Percentiles rank a stretch among this genome's conserved stretches.
These are phyloP conservation scores for Rhizopogon sp. DNA, from an alignment of 768 basidiomycete species.

Conservation along the genomic window DNA sequence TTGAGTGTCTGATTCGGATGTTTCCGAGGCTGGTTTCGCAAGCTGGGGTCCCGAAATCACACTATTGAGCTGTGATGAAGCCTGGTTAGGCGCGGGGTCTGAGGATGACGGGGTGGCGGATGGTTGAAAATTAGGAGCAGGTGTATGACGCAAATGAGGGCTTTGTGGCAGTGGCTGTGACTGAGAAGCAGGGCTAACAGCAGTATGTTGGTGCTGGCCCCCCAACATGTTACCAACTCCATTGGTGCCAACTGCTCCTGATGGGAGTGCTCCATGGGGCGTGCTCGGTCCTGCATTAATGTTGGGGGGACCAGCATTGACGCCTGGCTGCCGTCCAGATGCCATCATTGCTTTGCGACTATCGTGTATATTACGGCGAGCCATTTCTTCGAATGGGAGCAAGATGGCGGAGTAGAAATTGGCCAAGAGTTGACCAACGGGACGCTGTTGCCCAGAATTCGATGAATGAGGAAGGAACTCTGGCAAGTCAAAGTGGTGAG, in stretches of 20 bases:
- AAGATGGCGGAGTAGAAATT: conserved; percentile 61
- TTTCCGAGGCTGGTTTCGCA: conserved; percentile 4
- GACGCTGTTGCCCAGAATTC: conserved; percentile 41
- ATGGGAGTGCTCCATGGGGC: conserved; percentile 7
- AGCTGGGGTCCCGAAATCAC: conserved; percentile 6
- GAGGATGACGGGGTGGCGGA: neutral
- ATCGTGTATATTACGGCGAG: conserved; percentile 57
- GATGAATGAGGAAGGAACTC: conserved; percentile 42
- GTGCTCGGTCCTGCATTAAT: conserved; percentile 14
- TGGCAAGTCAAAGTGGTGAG: conserved; percentile 56
- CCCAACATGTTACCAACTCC: conserved; percentile 17
- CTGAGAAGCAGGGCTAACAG: conserved; percentile 15
- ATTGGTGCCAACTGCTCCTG: conserved; percentile 15
- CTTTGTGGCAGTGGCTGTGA: conserved; percentile 27
- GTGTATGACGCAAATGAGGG: conserved; percentile 20
- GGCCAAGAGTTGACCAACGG: conserved; percentile 47
- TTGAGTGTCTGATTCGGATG: conserved; percentile 53
- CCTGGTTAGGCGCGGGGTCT: neutral
- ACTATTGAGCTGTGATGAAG: conserved; percentile 4
- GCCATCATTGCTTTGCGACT: conserved; percentile 50
- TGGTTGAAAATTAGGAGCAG: conserved; percentile 8
- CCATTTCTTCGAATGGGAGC: conserved; percentile 67
- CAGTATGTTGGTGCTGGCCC: conserved; percentile 19
- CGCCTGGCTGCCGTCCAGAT: conserved; percentile 28
- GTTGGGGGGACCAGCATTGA: conserved; percentile 5